Evolutionary conservation across 345 rosid genomes (phyloP).

Genomic region (Adansonia digitata): DNA sequence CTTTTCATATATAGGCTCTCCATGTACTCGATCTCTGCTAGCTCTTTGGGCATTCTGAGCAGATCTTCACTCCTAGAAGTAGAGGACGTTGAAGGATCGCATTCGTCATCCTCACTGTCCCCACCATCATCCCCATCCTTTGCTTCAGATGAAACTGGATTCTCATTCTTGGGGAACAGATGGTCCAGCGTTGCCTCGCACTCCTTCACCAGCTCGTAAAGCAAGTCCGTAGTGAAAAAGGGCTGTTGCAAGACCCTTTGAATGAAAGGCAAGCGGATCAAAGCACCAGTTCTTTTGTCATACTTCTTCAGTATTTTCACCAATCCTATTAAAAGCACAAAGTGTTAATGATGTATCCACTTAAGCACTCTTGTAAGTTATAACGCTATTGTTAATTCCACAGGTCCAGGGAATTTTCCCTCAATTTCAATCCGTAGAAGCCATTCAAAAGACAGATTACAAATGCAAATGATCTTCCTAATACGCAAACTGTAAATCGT

Average conservation of each 20-base stretch:
- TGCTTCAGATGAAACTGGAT: slow-evolving; percentile 23
- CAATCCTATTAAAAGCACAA: slow-evolving; percentile 48
- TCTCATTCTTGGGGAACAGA: slow-evolving; percentile 45
- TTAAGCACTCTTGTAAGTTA: background rate
- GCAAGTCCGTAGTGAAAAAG: slow-evolving; percentile 87
- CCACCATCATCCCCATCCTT: slow-evolving; percentile 23
- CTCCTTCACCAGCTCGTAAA: slow-evolving; percentile 71
- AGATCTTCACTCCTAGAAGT: slow-evolving; percentile 20
- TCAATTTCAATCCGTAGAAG: background rate
- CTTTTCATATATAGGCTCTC: slow-evolving; percentile 83
- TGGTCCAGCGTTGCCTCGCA: slow-evolving; percentile 81
- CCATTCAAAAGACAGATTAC: background rate
- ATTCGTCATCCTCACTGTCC: slow-evolving; percentile 25
- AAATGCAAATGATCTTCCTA: background rate
- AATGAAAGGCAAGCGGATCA: slow-evolving; percentile 84
- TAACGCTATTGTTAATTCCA: too few species aligned
- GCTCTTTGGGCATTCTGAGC: slow-evolving; percentile 43
- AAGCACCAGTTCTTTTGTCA: slow-evolving; percentile 91
- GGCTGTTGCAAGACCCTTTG: slow-evolving; percentile 91
- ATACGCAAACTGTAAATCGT: background rate
- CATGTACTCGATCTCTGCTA: slow-evolving; percentile 57
- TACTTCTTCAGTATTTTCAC: slow-evolving; percentile 93
- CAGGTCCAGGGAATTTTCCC: background rate
- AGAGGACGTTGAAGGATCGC: slow-evolving; percentile 40
- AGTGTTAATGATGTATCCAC: background rate